phyloP scores from a whole-genome alignment of 257 asterid genomes.

The Solanum paucissectum region DNA sequence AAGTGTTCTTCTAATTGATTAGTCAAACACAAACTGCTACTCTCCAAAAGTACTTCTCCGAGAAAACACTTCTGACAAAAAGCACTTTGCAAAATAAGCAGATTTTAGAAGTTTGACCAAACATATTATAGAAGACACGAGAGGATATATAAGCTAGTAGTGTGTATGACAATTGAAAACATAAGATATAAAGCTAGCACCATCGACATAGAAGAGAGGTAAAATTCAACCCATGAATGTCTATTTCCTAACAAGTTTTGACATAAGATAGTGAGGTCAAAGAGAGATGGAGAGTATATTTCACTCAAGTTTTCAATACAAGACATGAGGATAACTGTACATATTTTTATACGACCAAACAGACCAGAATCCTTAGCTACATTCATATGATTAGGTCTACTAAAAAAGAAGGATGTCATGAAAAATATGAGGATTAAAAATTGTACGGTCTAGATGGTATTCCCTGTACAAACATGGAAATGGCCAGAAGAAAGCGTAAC shows the following conservation, averaged over 20 bases:
- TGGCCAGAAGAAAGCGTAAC: background rate
- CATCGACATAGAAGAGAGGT: background rate
- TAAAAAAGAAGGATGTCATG: background rate
- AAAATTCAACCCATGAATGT: background rate
- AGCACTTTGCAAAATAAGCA: background rate
- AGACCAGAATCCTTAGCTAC: background rate
- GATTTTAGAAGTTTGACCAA: background rate
- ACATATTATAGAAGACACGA: background rate
- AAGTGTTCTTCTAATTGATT: background rate
- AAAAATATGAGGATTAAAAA: background rate
- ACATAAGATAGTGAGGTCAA: background rate
- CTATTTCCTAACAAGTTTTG: background rate
- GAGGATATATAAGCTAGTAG: background rate
- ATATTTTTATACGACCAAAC: background rate
- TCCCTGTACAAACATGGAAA: background rate
- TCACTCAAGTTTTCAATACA: background rate
- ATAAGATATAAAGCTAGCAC: background rate
- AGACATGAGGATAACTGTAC: background rate
- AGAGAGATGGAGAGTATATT: background rate
- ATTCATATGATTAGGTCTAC: background rate
- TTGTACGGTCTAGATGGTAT: background rate
- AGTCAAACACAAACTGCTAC: background rate
- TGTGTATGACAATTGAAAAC: background rate
- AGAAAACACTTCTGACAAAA: background rate
- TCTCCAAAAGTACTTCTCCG: background rate